These are phyloP conservation scores for Suillus luteus DNA, from an alignment of 768 basidiomycete species.

Conservation along the genomic window DNA sequence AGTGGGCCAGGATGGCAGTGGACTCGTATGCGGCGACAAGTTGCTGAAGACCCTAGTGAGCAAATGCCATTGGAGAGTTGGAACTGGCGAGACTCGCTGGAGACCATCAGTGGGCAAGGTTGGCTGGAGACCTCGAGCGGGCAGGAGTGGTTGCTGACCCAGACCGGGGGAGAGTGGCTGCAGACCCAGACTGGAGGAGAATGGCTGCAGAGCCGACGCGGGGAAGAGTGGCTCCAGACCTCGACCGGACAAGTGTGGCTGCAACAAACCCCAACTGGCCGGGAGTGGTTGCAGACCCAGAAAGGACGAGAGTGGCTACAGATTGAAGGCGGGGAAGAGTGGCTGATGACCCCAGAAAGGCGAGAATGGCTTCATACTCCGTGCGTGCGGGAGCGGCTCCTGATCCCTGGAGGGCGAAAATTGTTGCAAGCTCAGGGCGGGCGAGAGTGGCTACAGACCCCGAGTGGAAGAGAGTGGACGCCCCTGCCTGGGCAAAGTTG, in stretches of 20 bases:
- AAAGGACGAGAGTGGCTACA: not conserved
- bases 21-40: not conserved
- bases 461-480: no score
- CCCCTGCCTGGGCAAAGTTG: no score
- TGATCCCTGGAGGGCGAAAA: no score
- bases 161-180: not conserved
- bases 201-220: not conserved
- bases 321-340: rapidly evolving
- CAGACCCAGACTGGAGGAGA: not conserved
- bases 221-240: not conserved
- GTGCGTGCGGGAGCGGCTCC: no score
- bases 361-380: not conserved
- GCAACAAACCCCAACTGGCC: not conserved
- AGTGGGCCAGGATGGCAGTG: not conserved
- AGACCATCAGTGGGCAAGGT: not conserved
- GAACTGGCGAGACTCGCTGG: not conserved
- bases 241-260: no score
- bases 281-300: not conserved
- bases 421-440: no score
- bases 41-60: not conserved
- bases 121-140: no score
- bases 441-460: no score
- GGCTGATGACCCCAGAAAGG: not conserved
- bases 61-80: not conserved
- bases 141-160: not conserved